A percentile compares a stretch with the other conserved stretches of the same genome.
Evolutionary conservation across 768 basidiomycete species (phyloP).

Genomic region (Pleurotus platypus): DNA sequence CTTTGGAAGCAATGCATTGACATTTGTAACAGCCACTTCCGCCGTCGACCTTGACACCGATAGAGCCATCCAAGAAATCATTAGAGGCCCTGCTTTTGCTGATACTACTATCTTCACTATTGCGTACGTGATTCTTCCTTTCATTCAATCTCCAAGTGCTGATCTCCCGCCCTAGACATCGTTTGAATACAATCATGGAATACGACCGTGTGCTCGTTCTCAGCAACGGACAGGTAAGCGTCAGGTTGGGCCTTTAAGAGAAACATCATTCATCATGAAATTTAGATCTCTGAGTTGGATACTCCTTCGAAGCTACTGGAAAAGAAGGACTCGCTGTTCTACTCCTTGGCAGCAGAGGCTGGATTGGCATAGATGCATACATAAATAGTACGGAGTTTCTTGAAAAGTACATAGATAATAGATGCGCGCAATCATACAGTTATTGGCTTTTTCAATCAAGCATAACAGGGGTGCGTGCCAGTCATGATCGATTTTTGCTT

Average conservation of each 20-base stretch:
- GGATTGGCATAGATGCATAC: not conserved
- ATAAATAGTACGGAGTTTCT: not conserved
- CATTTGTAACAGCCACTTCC: constrained; percentile 58
- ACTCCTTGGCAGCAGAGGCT: not conserved
- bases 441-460: no score
- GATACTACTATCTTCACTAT: constrained; percentile 84
- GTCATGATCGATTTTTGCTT: no score
- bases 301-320: constrained; percentile 60
- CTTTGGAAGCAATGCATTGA: constrained; percentile 4
- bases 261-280: not conserved
- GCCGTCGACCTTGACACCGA: constrained; percentile 92
- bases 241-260: not conserved
- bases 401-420: not conserved
- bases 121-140: constrained; percentile 47
- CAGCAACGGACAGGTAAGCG: constrained; percentile 64
- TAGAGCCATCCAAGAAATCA: constrained; percentile 82
- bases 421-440: no score
- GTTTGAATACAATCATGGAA: constrained; percentile 80
- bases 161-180: constrained; percentile 43
- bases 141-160: not conserved
- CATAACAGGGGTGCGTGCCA: no score
- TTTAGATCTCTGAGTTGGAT: constrained; percentile 76
- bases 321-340: constrained; percentile 52
- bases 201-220: constrained; percentile 82
- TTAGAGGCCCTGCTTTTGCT: constrained; percentile 73